Base-by-base conservation (phyloP, 1,284 basidiomycete genomes). In the Rhodotorula mucilaginosa region DNA sequence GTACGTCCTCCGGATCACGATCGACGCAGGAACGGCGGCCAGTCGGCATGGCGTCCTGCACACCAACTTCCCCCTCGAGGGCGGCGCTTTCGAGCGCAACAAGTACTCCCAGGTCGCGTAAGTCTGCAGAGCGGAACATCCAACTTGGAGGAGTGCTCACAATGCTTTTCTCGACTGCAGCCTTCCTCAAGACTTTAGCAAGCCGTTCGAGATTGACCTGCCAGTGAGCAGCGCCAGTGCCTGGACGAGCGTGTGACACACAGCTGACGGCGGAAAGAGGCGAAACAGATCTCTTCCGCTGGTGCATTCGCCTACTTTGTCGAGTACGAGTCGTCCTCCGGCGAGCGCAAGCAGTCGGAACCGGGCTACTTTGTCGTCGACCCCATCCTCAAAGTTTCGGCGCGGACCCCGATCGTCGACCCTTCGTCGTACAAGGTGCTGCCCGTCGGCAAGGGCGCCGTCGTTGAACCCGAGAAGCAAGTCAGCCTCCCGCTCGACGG, bases 331-430 rank as follows among this genome's bases (percentile, higher is more conserved):
- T 78, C 76, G 34, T 85, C 86, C 3, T 77, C 79, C 8, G 72
- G 69, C 65, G 82, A 86, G 69, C 88, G 92, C 71, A 81, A 90
- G 68, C 88, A 87, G 73, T 91, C 92, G 56, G 87, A 91, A 66
- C 88, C 91, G 78, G 93, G 94, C 3, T 97, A 93, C 82, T 97
- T 97, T 83, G 96, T 96, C 81, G 88, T 97, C 75, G 95, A 97
- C 80, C 94, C 94, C 21, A 85, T 92, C 73, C 88, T 97, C 70
- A 87, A 86, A 57, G 83, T 87, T 60, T 91, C 89, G 76, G 84
- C 86, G 4, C 89, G 93, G 47, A 84, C 88, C 1, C 84, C 86
- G 49, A 90, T 97, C 73, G 85, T 96, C 61, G 84, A 88, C 61
- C 34, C 70, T 16, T 13, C 52, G 19, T 60, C 70, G 26, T 81